Conservation (phyloP, 768 basidiomycete genomes). For the Candolleomyces efflorescens region DNA sequence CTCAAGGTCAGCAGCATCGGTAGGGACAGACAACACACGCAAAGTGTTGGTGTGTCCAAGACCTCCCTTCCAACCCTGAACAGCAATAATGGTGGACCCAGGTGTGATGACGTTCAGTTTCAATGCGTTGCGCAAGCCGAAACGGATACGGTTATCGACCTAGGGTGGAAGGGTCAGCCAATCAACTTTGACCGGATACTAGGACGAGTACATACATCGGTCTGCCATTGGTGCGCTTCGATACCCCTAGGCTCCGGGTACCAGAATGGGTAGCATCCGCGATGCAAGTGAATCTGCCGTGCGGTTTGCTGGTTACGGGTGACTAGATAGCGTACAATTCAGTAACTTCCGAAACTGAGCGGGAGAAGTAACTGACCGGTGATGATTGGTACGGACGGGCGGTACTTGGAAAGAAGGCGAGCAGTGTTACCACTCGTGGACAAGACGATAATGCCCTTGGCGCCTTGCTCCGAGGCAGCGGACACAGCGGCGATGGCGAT, state of each 20-base stretch:
- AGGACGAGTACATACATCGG: conserved; percentile 60
- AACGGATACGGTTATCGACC: conserved; percentile 89
- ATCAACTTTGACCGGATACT: background rate
- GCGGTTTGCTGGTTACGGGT: conserved; percentile 95
- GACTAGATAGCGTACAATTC: conserved; percentile 42
- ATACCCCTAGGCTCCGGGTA: conserved; percentile 94
- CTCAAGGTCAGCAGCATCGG: conserved; percentile 74
- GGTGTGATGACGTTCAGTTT: conserved; percentile 82
- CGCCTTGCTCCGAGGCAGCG: conserved; percentile 91
- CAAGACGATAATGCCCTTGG: conserved; percentile 91
- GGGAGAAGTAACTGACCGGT: conserved; percentile 54
- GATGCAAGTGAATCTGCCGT: conserved; percentile 94
- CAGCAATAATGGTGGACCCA: conserved; percentile 86
- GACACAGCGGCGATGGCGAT: conserved; percentile 95
- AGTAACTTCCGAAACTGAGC: background rate
- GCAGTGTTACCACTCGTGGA: conserved; percentile 97
- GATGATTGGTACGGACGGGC: conserved; percentile 90
- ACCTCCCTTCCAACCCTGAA: conserved; percentile 99
- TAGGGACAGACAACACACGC: conserved; percentile 79
- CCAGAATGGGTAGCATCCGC: conserved; percentile 96
- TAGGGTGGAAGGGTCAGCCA: conserved; percentile 23
- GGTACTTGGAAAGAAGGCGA: conserved; percentile 93
- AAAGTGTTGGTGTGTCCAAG: conserved; percentile 94
- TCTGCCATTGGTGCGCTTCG: conserved; percentile 91
- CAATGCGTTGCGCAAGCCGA: conserved; percentile 81